These are phyloP conservation scores for Acacia melanoxylon DNA, from an alignment of 306 rosid genomes.

Conservation along the genomic window DNA sequence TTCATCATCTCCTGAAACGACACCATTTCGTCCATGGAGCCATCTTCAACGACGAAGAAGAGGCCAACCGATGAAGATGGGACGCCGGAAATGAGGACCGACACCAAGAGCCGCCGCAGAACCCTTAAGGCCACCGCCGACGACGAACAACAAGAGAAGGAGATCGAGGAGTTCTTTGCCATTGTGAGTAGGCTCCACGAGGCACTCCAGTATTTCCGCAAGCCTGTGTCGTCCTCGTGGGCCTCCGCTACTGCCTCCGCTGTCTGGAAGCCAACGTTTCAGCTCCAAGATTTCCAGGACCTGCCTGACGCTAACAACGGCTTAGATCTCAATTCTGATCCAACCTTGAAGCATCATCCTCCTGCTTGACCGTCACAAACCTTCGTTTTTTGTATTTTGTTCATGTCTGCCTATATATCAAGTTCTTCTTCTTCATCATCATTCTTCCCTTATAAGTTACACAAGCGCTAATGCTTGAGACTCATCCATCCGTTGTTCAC, in stretches of 20 bases:
- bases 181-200: conserved; percentile 46
- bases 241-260: not conserved
- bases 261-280: conserved; percentile 4
- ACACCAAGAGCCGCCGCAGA: not conserved
- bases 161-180: conserved; percentile 55
- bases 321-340: conserved; percentile 15
- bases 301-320: not conserved
- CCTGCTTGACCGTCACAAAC: not conserved
- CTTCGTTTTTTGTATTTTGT: no score
- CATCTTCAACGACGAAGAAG: conserved; percentile 9
- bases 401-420: not conserved
- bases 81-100: not conserved
- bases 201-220: conserved; percentile 39
- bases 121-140: not conserved
- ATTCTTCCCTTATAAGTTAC: not conserved
- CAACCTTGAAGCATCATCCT: not conserved
- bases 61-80: conserved; percentile 11
- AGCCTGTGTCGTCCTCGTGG: not conserved
- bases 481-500: not conserved
- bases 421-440: not conserved
- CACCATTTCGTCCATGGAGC: conserved; percentile 15
- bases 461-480: not conserved
- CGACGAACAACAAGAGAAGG: conserved; percentile 21
- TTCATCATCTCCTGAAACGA: not conserved
- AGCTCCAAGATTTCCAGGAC: not conserved